phyloP scores from a whole-genome alignment of 2,329 filamentous ascomycete genomes.

The Trichoderma afroharzianum region DNA sequence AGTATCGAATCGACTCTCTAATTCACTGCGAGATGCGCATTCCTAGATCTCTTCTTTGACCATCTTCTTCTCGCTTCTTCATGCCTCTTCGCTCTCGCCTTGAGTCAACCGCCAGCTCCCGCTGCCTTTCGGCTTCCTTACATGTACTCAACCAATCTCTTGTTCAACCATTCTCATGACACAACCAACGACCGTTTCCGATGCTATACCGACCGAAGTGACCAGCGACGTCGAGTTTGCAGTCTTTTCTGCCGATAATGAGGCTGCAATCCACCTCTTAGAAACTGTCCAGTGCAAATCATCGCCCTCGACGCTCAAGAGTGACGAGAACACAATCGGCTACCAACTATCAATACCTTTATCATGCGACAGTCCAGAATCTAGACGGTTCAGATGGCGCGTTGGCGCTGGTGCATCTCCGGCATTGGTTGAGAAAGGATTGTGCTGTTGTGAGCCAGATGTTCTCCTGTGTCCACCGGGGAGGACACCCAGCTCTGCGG shows the following conservation, averaged over 20 bases:
- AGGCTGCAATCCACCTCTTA: background rate
- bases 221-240: background rate
- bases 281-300: background rate
- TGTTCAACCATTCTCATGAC: background rate
- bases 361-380: background rate
- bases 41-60: background rate
- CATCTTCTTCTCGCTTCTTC: background rate
- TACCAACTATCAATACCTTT: background rate
- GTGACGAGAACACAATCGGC: background rate
- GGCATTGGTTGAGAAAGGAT: background rate
- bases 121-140: background rate
- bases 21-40: background rate
- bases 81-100: background rate
- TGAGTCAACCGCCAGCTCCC: background rate
- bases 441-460: background rate
- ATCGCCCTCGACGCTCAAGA: background rate
- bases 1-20: background rate
- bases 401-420: background rate
- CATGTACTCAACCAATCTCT: background rate
- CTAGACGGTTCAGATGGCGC: background rate
- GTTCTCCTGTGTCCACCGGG: background rate
- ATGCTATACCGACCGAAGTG: background rate
- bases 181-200: background rate
- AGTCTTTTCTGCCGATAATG: background rate
- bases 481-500: background rate